phyloP scores from a whole-genome alignment of 495 filamentous ascomycete species.

The Hypoxylon cercidicola region DNA sequence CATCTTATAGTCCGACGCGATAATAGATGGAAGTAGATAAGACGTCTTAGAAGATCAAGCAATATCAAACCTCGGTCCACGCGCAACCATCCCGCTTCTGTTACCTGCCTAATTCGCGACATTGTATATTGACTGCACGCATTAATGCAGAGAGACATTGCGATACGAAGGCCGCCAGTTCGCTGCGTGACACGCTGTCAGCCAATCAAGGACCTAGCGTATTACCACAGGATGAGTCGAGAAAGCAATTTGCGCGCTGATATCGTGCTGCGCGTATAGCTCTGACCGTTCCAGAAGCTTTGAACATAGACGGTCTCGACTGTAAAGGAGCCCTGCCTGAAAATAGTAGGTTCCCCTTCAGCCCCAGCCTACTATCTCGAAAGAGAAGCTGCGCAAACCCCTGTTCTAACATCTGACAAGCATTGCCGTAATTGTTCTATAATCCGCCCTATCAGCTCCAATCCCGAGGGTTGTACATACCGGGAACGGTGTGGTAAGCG shows the following conservation, averaged over 20 bases:
- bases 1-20: too few species aligned
- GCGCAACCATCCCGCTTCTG: slow-evolving; percentile 15
- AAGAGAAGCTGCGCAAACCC: slow-evolving; percentile 36
- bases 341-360: slow-evolving; percentile 29
- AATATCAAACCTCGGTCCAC: slow-evolving; percentile 14
- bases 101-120: slow-evolving; percentile 37
- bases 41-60: too few species aligned
- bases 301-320: slow-evolving; percentile 28
- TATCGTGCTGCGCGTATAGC: slow-evolving; percentile 2
- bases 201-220: slow-evolving; percentile 25
- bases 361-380: slow-evolving; percentile 22
- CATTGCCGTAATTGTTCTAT: slow-evolving; percentile 13
- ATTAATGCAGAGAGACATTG: slow-evolving; percentile 1
- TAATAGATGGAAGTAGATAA: too few species aligned
- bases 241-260: not conserved
- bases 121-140: slow-evolving; percentile 11
- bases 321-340: slow-evolving; percentile 14
- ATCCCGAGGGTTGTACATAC: slow-evolving; percentile 17
- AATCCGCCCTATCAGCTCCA: slow-evolving; percentile 28
- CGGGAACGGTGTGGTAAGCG: slow-evolving; percentile 27
- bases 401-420: slow-evolving; percentile 31
- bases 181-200: slow-evolving; percentile 15
- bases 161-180: slow-evolving; percentile 17
- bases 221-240: slow-evolving; percentile 25
- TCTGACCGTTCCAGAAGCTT: slow-evolving; percentile 19